Conservation (phyloP, 345 rosid genomes). For the Heritiera fomes region DNA sequence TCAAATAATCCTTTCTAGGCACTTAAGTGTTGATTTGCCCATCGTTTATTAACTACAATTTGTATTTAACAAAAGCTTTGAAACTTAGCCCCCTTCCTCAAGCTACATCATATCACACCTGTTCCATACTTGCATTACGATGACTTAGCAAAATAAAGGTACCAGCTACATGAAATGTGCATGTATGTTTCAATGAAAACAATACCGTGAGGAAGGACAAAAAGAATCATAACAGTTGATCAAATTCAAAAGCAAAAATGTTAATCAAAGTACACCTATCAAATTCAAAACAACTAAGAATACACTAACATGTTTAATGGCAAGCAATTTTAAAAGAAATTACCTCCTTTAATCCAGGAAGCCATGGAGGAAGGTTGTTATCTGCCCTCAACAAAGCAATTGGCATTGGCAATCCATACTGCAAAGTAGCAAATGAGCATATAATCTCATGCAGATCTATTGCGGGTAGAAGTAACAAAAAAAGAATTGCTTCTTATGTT, state of each 20-base stretch:
- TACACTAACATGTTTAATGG: neutral
- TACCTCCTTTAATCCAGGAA: too few relatives aligned
- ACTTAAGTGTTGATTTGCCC: constrained; percentile 56
- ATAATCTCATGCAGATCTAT: constrained; percentile 10
- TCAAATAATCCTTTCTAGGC: too few relatives aligned
- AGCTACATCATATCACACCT: neutral
- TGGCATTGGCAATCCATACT: constrained; percentile 87
- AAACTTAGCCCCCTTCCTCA: neutral
- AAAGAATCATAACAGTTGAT: neutral
- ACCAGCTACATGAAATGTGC: neutral
- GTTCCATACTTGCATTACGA: too few relatives aligned
- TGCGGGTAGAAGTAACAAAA: neutral
- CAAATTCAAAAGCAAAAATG: neutral
- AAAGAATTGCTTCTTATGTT: neutral
- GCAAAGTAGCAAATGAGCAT: constrained; percentile 34
- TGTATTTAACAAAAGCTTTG: neutral
- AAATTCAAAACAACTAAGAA: neutral
- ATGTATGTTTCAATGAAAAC: neutral
- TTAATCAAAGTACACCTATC: neutral
- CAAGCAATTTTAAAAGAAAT: too few relatives aligned
- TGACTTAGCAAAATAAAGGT: neutral
- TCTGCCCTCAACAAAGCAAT: neutral
- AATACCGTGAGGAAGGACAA: neutral
- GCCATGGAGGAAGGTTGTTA: too few relatives aligned
- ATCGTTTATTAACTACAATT: too few relatives aligned